Evolutionary conservation across 2,329 filamentous ascomycete genomes (phyloP).

Genomic region (Dactylellina drechsleri): DNA sequence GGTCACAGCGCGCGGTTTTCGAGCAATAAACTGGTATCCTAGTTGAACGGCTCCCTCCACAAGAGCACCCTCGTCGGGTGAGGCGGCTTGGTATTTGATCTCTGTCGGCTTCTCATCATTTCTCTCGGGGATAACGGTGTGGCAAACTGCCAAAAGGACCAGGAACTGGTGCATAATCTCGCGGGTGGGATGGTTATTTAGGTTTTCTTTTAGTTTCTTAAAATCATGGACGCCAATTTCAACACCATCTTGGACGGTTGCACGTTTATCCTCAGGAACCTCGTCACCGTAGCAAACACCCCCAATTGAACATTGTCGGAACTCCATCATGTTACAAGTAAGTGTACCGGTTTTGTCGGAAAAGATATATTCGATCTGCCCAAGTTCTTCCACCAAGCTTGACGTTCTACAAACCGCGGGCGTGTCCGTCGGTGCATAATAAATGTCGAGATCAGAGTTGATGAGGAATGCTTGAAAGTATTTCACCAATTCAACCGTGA

Average conservation of each 20-base stretch:
- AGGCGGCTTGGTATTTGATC: constrained; percentile 98
- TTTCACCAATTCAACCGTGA: constrained; percentile 97
- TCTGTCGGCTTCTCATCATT: constrained; percentile 78
- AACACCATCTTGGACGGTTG: constrained; percentile 78
- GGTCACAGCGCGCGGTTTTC: constrained; percentile 87
- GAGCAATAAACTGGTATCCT: constrained; percentile 88
- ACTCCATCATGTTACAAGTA: constrained; percentile 99
- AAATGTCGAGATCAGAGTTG: constrained; percentile 96
- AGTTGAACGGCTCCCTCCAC: constrained; percentile 87
- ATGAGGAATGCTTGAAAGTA: constrained; percentile 98
- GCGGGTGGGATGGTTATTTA: constrained; percentile 70
- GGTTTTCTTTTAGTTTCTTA: constrained; percentile 76
- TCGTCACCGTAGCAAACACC: constrained; percentile 94
- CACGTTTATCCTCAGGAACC: constrained; percentile 87
- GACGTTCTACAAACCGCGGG: constrained; percentile 96
- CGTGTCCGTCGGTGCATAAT: constrained; percentile 94
- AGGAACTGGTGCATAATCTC: constrained; percentile 84
- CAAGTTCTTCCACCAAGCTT: constrained; percentile 93
- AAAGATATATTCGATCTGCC: constrained; percentile 98
- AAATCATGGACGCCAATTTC: constrained; percentile 87
- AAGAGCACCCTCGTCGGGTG: constrained; percentile 94
- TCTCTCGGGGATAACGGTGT: constrained; percentile 95
- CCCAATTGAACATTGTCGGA: constrained; percentile 91
- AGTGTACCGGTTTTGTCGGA: constrained; percentile 97
- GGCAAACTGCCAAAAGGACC: constrained; percentile 85